Conservation (phyloP, 225 moss, liverwort and hornwort genomes). For the Sphagnum contortum region DNA sequence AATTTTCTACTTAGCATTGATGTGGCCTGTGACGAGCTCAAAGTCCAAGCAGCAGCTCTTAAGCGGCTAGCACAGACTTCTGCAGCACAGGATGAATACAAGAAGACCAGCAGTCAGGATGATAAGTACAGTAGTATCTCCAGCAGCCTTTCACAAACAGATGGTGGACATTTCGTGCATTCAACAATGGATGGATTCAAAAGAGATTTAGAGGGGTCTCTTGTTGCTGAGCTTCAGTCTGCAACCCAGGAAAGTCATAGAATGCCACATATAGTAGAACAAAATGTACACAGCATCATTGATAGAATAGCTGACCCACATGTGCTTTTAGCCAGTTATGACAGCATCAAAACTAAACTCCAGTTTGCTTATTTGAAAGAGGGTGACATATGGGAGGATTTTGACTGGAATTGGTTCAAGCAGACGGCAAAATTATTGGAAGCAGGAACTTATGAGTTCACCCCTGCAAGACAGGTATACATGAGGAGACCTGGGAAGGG, state of each 20-base stretch:
- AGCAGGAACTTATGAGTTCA: conserved; percentile 18
- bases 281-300: conserved; percentile 7
- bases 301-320: conserved; percentile 18
- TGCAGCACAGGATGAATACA: no score
- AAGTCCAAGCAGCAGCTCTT: conserved; percentile 3
- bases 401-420: conserved; percentile 13
- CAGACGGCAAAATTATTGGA: conserved; percentile 15
- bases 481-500: conserved; percentile 40
- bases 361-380: conserved; percentile 7
- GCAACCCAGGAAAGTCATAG: no score
- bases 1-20: conserved; percentile 38
- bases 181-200: no score
- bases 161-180: no score
- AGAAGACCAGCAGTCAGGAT: no score
- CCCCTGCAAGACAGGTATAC: conserved; percentile 17
- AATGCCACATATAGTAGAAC: no score
- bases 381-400: conserved; percentile 27
- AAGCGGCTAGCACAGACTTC: no score
- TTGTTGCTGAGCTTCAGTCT: no score
- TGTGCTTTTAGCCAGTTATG: conserved; percentile 26
- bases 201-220: no score
- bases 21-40: conserved; percentile 30
- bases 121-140: no score
- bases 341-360: conserved; percentile 16
- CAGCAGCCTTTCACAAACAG: no score